Conservation (phyloP, 306 rosid genomes). For the Cucumis cinereus region DNA sequence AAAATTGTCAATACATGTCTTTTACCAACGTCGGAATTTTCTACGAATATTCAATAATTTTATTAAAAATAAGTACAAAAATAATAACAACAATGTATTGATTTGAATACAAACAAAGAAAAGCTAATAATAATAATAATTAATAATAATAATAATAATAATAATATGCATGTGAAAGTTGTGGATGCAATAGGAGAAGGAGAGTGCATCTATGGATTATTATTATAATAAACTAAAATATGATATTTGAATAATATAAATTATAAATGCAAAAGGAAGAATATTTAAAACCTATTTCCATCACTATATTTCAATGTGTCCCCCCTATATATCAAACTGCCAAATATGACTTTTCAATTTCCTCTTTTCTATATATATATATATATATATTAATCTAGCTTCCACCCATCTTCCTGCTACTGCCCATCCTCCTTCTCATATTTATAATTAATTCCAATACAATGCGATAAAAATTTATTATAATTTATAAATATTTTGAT, state of each 20-base stretch:
- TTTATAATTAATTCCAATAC: too few species aligned
- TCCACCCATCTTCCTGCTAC: not conserved
- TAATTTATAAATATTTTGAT: too few species aligned
- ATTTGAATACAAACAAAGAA: not conserved
- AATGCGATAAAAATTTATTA: too few species aligned
- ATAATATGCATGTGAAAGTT: not conserved
- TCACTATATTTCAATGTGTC: not conserved
- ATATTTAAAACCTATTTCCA: not conserved
- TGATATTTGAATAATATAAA: not conserved
- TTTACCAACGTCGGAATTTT: too few species aligned
- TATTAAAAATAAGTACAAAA: too few species aligned
- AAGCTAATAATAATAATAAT: not conserved
- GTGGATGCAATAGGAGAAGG: not conserved
- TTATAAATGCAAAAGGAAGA: not conserved
- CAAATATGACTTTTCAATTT: not conserved
- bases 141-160: too few species aligned
- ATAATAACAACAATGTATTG: too few species aligned
- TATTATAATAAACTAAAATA: too few species aligned
- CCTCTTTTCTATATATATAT: not conserved
- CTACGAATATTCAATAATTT: too few species aligned
- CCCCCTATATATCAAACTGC: not conserved
- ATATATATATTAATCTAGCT: not conserved
- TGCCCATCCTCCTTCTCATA: not conserved
- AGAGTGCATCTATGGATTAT: not conserved
- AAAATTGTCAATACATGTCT: too few species aligned